Base-by-base conservation (phyloP, 2,329 filamentous ascomycete genomes). In the Chalara sp. region DNA sequence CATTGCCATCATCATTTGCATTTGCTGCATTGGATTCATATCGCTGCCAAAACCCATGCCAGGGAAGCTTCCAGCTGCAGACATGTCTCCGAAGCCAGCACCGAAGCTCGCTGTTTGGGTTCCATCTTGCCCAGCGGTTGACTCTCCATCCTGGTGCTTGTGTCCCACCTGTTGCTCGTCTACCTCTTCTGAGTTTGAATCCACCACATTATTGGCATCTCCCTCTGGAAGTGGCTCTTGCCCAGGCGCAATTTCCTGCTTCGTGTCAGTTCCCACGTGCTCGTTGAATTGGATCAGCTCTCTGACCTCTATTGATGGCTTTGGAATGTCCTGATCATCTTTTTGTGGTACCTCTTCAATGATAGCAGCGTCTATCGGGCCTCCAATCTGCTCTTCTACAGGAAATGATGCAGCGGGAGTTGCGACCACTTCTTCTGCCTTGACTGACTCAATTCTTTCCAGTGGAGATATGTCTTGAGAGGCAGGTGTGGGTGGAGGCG, bases 1-100 rank as follows among this genome's bases (percentile, higher is more conserved):
- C 86, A 89, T 79, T 69, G 81, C 74, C 82, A 87, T 85, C 84
- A 88, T 80, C 82, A 81, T 81, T 68, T 88, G 85, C 82, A 91
- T 63, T 75, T 87, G 86, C 68, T 88, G 85, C 82, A 91, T 63
- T 75, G 87, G 86, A 64, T 82, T 86, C 68, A 87, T 83, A 61
- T 86, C 83, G 52, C 78, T 79, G 28, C 59, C 57, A 51, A 67
- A 71, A 52, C 76, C 76, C 62, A 79, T 80, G 64, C 74, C 60
- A 30, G 63, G 58, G 46, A 66, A 65, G 10, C 57, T 59, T n/a
- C 60, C 63, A 55, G 59, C 48, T 31, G 54, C 66, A 53, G 56
- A 69, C 11, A 66, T 59, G 55, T 68, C 68, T 13, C 71, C 73
- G 56, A 71, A 70, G 51, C 67, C 67, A 60, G 68, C 65, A 32